Evolutionary conservation across 345 rosid genomes (phyloP), one percentile per base, ranked within the genome.

Genomic region (Lumnitzera littorea): DNA sequence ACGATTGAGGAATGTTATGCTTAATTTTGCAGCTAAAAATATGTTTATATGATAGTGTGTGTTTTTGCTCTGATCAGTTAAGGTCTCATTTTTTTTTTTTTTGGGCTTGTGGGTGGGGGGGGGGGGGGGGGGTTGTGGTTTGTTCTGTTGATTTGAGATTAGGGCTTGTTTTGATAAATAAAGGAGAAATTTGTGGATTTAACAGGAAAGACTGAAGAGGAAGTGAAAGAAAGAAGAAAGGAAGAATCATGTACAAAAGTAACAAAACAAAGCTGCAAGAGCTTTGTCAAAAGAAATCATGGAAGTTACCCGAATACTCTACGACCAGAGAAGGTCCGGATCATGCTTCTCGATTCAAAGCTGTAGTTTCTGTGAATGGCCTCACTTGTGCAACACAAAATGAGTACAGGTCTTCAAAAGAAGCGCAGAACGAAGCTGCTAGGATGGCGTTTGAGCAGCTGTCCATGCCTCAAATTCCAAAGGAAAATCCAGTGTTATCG

Each of bases 381-480:
- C 10, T 9, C n/a, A 16, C 74, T 41, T 79, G 75, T 55, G 16
- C 10, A 14, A 48, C 69, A 4, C 59, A 8, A 3, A 16, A 17
- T 1, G 57, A 61, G 24, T 14, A 67, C 4, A 43, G 4, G 2
- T 72, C 83, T 24, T 43, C 78, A 25, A 79, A 75, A 41, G 59
- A 60, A 7, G 74, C 80, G 2, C 83, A 79, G 16, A 75, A 72
- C 41, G 67, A 75, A 11, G 80, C 76, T 14, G 83, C 83, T 1
- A 51, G 17, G 46, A 13, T 75, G 56, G 83, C 83, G 11, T 24
- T 62, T 24, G 58, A 57, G 1, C 65, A 62, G 59, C 56, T 72
- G 46, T 24, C 74, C 48, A 23, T 14, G 61, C 16, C 57, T 17
- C 56, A n/a, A 23, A 57, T 57, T 31, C 50, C 57, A 4, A 46